These are phyloP conservation scores for Dacryopinax spathularia DNA, from an alignment of 768 basidiomycete species.

Conservation along the genomic window DNA sequence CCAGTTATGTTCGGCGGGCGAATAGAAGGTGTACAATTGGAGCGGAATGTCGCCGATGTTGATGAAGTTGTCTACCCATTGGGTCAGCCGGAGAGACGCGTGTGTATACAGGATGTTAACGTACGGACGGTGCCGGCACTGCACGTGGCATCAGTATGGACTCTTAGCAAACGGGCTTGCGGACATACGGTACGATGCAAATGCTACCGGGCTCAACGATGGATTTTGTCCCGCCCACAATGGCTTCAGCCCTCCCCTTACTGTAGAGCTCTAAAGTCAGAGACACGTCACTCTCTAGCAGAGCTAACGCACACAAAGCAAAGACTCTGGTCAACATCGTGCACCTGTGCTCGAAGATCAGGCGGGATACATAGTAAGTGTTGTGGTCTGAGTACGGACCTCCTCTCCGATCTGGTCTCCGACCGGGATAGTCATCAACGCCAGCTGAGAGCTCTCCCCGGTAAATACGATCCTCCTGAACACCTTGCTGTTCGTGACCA, in stretches of 20 bases:
- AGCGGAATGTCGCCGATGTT: background rate
- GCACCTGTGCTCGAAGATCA: background rate
- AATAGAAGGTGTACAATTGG: constrained; percentile 6
- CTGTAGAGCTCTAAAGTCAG: too few species aligned
- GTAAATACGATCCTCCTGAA: constrained; percentile 28
- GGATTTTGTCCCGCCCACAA: background rate
- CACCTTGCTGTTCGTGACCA: constrained; percentile 20
- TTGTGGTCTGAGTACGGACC: constrained; percentile 11
- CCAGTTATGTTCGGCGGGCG: constrained; percentile 13
- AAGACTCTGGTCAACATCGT: background rate
- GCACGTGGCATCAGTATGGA: background rate
- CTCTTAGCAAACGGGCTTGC: too few species aligned
- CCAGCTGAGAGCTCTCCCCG: constrained; percentile 24
- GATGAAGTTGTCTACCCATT: background rate
- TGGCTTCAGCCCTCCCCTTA: too few species aligned
- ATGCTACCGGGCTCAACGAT: background rate
- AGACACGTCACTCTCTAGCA: too few species aligned
- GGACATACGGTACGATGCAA: background rate
- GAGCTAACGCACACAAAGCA: background rate
- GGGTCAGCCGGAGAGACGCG: too few species aligned
- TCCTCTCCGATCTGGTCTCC: constrained; percentile 29
- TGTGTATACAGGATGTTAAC: too few species aligned
- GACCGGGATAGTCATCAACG: constrained; percentile 28
- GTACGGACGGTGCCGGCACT: background rate
- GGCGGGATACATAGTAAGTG: too few species aligned